These are phyloP conservation scores for Colletotrichum sansevieriae DNA, from an alignment of 2,329 filamentous ascomycete genomes.

Conservation along the genomic window DNA sequence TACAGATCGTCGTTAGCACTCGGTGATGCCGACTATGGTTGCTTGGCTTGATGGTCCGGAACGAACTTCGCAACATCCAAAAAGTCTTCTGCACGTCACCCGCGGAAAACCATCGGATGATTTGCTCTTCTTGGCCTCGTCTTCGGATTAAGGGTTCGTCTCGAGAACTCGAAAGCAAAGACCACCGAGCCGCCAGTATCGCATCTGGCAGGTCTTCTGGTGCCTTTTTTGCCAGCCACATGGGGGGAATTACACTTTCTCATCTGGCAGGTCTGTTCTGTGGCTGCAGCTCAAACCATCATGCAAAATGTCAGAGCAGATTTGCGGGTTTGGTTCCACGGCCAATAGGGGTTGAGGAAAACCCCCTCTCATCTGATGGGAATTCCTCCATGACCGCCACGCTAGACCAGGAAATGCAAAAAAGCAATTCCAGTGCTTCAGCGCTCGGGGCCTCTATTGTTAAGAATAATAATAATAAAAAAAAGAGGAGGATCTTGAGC, in stretches of 20 bases:
- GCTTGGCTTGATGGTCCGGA: too few relatives aligned
- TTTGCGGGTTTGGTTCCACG: constrained; percentile 11
- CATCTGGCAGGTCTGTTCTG: background rate
- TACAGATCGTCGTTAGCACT: constrained; percentile 18
- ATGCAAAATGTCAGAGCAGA: constrained; percentile 24
- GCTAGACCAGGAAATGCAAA: constrained; percentile 28
- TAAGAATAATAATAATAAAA: too few relatives aligned
- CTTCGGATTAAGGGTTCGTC: constrained; percentile 2
- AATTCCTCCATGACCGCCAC: constrained; percentile 27
- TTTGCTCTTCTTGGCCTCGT: constrained; percentile 5
- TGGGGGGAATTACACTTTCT: too few relatives aligned
- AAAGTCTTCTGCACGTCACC: constrained; percentile 18
- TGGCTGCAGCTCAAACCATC: background rate
- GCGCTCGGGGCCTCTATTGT: constrained; percentile 28
- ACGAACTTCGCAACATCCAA: background rate
- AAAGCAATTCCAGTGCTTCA: constrained; percentile 38
- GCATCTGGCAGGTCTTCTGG: background rate
- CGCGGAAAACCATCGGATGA: constrained; percentile 2
- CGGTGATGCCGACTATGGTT: constrained; percentile 3
- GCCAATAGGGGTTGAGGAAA: constrained; percentile 22
- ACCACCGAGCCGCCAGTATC: background rate
- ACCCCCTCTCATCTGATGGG: constrained; percentile 34
- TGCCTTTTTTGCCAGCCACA: too few relatives aligned
- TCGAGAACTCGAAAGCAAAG: background rate
- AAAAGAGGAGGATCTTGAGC: background rate